phyloP scores from a whole-genome alignment of 179 eudicot species.

The Beta lomatogona region DNA sequence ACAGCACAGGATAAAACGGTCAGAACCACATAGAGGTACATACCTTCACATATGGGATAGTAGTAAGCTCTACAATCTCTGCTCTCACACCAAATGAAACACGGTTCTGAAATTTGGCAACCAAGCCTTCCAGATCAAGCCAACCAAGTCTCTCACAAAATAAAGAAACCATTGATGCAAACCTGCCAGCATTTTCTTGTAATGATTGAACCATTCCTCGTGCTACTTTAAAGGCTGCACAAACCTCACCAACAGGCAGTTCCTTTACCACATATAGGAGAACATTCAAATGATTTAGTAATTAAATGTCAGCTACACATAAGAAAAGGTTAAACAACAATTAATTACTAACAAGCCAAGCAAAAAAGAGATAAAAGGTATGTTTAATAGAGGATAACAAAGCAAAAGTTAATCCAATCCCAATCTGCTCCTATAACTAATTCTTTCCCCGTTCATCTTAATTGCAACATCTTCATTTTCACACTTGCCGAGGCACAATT shows the following conservation, averaged over 20 bases:
- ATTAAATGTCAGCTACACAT: neutral
- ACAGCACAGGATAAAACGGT: neutral
- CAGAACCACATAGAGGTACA: conserved; percentile 16
- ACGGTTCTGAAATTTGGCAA: conserved; percentile 92
- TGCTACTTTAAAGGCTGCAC: conserved; percentile 95
- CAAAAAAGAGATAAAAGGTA: neutral
- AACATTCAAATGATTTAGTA: conserved; percentile 12
- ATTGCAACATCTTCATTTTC: too few species aligned
- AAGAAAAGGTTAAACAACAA: neutral
- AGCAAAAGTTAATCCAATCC: conserved; percentile 1
- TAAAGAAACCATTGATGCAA: conserved; percentile 96
- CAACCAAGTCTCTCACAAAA: conserved; percentile 99
- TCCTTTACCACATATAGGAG: conserved; percentile 52
- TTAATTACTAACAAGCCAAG: neutral
- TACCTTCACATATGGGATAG: conserved; percentile 92
- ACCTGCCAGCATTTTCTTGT: conserved; percentile 99
- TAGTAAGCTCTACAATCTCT: conserved; percentile 96
- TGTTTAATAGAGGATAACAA: neutral
- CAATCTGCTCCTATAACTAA: neutral
- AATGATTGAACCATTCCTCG: conserved; percentile 98
- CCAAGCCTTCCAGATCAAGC: conserved; percentile 94
- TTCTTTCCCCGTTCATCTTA: too few species aligned
- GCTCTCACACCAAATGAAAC: conserved; percentile 99
- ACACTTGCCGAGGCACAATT: too few species aligned
- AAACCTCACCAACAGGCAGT: conserved; percentile 84